These are phyloP conservation scores for Trametes hirsuta DNA, from an alignment of 1,284 basidiomycete species.

Conservation along the genomic window DNA sequence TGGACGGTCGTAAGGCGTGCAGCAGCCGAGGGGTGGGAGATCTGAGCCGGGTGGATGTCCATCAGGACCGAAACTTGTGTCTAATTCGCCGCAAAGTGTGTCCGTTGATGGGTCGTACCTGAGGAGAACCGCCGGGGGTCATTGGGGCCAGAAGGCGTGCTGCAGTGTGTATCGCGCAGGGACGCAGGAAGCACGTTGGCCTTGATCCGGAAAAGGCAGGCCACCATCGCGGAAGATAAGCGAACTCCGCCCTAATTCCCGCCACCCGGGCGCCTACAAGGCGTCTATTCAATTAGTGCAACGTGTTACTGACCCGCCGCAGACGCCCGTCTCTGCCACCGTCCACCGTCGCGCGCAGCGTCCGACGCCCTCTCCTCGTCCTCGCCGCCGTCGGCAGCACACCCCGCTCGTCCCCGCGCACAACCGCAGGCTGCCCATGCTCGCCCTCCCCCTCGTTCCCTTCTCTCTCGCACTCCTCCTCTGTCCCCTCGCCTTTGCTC, in stretches of 20 bases:
- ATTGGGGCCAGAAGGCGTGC: background rate
- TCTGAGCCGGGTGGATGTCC: slow-evolving; percentile 1
- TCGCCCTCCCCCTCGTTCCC: slow-evolving; percentile 24
- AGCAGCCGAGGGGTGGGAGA: slow-evolving; percentile 20
- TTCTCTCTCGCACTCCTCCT: slow-evolving; percentile 24
- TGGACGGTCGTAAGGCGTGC: slow-evolving; percentile 10
- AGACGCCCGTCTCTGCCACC: background rate
- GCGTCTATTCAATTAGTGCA: slow-evolving; percentile 25
- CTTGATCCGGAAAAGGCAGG: slow-evolving; percentile 10
- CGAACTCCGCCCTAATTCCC: slow-evolving; percentile 26
- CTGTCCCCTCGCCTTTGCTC: slow-evolving; percentile 39
- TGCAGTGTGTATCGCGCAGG: too few relatives aligned
- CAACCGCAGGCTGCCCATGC: slow-evolving; percentile 5
- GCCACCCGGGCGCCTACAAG: slow-evolving; percentile 9
- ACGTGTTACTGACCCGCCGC: slow-evolving; percentile 9
- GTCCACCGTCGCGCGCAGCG: background rate
- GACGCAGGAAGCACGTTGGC: slow-evolving; percentile 5
- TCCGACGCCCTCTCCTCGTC: background rate
- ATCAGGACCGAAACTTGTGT: slow-evolving; percentile 6
- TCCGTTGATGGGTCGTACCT: slow-evolving; percentile 18
- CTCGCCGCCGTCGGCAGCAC: background rate
- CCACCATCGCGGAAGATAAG: slow-evolving; percentile 22
- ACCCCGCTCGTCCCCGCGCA: background rate
- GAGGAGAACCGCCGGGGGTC: background rate
- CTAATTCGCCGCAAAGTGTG: slow-evolving; percentile 2